A percentile compares a stretch with the other conserved stretches of the same genome.
These are phyloP conservation scores for Trichoderma parareesei DNA, from an alignment of 495 filamentous ascomycete species.

Conservation along the genomic window DNA sequence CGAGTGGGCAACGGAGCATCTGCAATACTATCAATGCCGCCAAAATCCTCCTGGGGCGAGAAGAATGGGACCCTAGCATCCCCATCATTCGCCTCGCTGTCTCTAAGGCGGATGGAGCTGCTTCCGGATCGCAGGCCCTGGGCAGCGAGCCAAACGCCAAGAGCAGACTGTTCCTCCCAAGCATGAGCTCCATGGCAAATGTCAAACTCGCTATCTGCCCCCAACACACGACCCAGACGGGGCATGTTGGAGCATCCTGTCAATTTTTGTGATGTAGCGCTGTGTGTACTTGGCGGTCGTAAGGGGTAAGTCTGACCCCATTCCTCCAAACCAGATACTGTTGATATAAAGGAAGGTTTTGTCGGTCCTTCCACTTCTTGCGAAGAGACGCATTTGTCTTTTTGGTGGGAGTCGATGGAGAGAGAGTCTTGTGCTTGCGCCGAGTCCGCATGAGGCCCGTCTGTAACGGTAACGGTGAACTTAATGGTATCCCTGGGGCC, in stretches of 20 bases:
- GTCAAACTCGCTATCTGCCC: slow-evolving; percentile 1
- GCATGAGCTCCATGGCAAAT: slow-evolving; percentile 5
- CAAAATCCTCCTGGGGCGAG: not conserved
- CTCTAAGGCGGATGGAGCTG: not conserved
- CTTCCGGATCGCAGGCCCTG: slow-evolving; percentile 2
- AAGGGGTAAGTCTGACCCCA: slow-evolving; percentile 15
- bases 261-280: not conserved
- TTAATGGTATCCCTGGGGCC: not conserved
- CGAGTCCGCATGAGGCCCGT: slow-evolving; percentile 13
- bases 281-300: not conserved
- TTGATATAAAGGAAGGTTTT: slow-evolving; percentile 11
- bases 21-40: slow-evolving; percentile 1
- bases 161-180: slow-evolving; percentile 9
- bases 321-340: slow-evolving; percentile 2
- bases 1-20: not conserved
- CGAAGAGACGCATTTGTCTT: not conserved
- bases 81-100: not conserved
- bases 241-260: not conserved
- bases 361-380: not conserved
- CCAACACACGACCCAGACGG: not conserved
- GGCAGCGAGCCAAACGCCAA: slow-evolving; percentile 10
- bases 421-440: slow-evolving; percentile 15
- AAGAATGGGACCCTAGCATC: not conserved
- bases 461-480: not conserved
- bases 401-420: not conserved